Percentiles rank a stretch among this genome's conserved stretches.
These are phyloP conservation scores for Nyctanthes arbortristis DNA, from an alignment of 257 asterid genomes.

Conservation along the genomic window DNA sequence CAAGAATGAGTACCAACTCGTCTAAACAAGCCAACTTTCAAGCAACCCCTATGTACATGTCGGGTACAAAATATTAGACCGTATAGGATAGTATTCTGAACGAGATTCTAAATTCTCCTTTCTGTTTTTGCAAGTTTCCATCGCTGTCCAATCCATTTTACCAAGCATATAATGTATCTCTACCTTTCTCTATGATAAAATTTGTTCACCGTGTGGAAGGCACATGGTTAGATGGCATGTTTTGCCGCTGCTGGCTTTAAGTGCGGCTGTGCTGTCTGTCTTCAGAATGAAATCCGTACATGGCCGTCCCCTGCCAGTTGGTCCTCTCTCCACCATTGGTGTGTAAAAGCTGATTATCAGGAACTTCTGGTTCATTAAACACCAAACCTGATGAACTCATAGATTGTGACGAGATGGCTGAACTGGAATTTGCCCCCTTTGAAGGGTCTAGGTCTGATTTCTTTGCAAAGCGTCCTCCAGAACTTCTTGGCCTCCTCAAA, in stretches of 20 bases:
- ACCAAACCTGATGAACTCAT: conserved; percentile 36
- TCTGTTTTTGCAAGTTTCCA: too few relatives aligned
- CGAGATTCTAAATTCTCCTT: too few relatives aligned
- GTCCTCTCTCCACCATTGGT: conserved; percentile 34
- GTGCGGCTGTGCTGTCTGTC: conserved; percentile 28
- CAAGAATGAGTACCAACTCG: too few relatives aligned
- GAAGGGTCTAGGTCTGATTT: conserved; percentile 44
- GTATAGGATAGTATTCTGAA: too few relatives aligned
- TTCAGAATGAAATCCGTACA: conserved; percentile 18
- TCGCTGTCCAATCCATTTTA: too few relatives aligned
- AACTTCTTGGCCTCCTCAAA: conserved; percentile 73
- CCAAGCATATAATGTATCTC: too few relatives aligned
- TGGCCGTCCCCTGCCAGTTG: conserved; percentile 39
- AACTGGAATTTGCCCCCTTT: conserved; percentile 40
- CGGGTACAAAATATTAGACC: too few relatives aligned
- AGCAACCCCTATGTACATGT: too few relatives aligned
- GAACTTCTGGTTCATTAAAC: conserved; percentile 27
- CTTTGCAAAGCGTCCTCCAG: conserved; percentile 89
- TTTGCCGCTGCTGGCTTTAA: conserved; percentile 30
- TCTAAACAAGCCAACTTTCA: too few relatives aligned
- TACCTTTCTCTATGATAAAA: too few relatives aligned
- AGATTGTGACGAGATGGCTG: conserved; percentile 32
- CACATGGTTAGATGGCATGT: conserved; percentile 24
- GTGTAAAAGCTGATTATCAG: conserved; percentile 24
- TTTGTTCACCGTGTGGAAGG: conserved; percentile 33